Conservation (phyloP, 2,329 filamentous ascomycete species). For the Nectriaceae sp. region DNA sequence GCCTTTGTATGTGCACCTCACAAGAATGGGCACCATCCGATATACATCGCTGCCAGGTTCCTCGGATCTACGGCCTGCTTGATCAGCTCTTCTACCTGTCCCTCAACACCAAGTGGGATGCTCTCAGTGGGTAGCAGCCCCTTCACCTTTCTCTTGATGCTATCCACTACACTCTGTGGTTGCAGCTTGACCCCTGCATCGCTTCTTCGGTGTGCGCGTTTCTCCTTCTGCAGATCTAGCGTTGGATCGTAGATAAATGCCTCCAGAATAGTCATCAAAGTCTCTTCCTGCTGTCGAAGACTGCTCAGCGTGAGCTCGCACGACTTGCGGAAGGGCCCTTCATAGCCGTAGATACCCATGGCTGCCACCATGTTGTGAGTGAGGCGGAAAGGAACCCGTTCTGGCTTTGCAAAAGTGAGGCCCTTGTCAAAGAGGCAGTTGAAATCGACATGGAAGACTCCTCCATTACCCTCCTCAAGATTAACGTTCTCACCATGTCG, state of each 20-base stretch:
- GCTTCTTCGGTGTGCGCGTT: slow-evolving; percentile 41
- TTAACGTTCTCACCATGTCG: slow-evolving; percentile 97
- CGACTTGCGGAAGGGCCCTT: slow-evolving; percentile 88
- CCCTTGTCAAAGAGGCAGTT: slow-evolving; percentile 99
- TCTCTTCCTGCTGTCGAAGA: slow-evolving; percentile 89
- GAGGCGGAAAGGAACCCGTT: slow-evolving; percentile 91
- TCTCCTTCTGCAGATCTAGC: slow-evolving; percentile 80
- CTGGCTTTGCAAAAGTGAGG: slow-evolving; percentile 90
- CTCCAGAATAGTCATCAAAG: slow-evolving; percentile 94
- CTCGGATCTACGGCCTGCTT: slow-evolving; percentile 77
- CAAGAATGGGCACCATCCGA: slow-evolving; percentile 78
- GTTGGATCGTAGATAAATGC: slow-evolving; percentile 97
- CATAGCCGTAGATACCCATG: slow-evolving; percentile 92
- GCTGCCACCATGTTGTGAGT: slow-evolving; percentile 99
- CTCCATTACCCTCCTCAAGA: slow-evolving; percentile 89
- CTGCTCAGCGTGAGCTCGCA: slow-evolving; percentile 86
- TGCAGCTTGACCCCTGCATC: slow-evolving; percentile 52
- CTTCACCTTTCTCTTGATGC: slow-evolving; percentile 81
- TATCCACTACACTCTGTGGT: slow-evolving; percentile 79
- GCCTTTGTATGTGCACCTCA: no score
- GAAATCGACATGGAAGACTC: slow-evolving; percentile 97
- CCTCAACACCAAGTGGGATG: slow-evolving; percentile 91
- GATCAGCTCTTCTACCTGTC: slow-evolving; percentile 95
- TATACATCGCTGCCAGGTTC: slow-evolving; percentile 92
- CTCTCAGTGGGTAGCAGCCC: slow-evolving; percentile 84